These are phyloP conservation scores for Coniophora puteana DNA, from an alignment of 1,284 basidiomycete genomes.

Conservation along the genomic window DNA sequence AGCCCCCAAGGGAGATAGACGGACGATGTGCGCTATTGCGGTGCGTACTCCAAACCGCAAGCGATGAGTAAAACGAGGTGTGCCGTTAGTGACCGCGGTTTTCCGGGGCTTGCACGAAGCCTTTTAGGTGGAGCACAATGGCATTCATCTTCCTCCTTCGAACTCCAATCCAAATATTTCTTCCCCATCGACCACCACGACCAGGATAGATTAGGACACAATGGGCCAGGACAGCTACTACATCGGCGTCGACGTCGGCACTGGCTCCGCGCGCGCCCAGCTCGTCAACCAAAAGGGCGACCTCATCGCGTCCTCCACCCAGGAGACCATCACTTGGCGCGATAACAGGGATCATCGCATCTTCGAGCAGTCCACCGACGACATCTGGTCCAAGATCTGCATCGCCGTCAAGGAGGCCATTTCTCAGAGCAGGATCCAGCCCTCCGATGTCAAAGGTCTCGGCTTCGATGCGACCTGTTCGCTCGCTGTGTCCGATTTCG, in stretches of 20 bases:
- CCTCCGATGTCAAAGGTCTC: constrained; percentile 77
- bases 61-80: too few species aligned
- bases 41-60: too few species aligned
- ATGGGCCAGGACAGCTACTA: constrained; percentile 43
- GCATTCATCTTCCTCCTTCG: not conserved
- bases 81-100: too few species aligned
- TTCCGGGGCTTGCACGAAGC: not conserved
- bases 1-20: too few species aligned
- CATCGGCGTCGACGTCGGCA: constrained; percentile 80
- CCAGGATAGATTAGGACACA: constrained; percentile 5
- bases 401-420: constrained; percentile 72
- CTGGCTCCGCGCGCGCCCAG: constrained; percentile 89
- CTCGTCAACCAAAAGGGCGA: constrained; percentile 77
- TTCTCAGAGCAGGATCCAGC: constrained; percentile 54
- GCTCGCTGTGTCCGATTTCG: constrained; percentile 78
- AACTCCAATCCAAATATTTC: not conserved
- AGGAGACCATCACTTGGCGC: constrained; percentile 83
- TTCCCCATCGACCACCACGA: not conserved
- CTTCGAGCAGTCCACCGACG: constrained; percentile 89
- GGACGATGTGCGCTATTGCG: too few species aligned
- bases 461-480: constrained; percentile 99
- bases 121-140: not conserved
- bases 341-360: constrained; percentile 84
- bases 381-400: constrained; percentile 86
- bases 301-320: constrained; percentile 74